A percentile compares a stretch with the other conserved stretches of the same genome.
Evolutionary conservation across 345 rosid genomes (phyloP).

Genomic region (Eucalyptus dawsonii): DNA sequence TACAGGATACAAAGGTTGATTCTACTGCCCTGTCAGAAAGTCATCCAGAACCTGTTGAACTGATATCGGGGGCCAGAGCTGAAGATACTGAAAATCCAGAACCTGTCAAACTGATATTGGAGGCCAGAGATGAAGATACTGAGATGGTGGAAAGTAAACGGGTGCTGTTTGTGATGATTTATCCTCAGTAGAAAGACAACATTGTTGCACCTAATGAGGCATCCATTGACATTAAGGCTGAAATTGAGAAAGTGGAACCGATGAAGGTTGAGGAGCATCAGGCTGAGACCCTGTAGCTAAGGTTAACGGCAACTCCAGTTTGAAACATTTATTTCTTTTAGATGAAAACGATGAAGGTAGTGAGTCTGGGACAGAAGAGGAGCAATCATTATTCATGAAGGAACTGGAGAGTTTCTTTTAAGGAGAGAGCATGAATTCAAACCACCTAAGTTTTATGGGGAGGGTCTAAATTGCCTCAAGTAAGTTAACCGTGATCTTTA

Average conservation of each 20-base stretch:
- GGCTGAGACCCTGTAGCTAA: constrained; percentile 2
- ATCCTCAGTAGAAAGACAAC: constrained; percentile 1
- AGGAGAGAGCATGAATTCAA: constrained; percentile 48
- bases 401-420: constrained; percentile 48
- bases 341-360: constrained; percentile 34
- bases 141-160: constrained; percentile 3
- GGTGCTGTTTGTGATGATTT: constrained; percentile 4
- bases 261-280: constrained; percentile 14
- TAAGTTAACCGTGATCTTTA: constrained; percentile 7
- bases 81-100: constrained; percentile 4
- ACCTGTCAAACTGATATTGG: neutral
- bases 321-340: constrained; percentile 28
- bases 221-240: constrained; percentile 18
- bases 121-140: constrained; percentile 7
- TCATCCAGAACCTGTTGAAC: constrained; percentile 6
- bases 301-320: constrained; percentile 17
- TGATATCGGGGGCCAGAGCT: neutral
- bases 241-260: constrained; percentile 10
- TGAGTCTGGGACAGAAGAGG: constrained; percentile 62
- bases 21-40: constrained; percentile 1
- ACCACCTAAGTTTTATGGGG: constrained; percentile 68
- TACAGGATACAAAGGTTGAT: constrained; percentile 4
- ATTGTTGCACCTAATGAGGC: constrained; percentile 9
- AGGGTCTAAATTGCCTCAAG: constrained; percentile 61
- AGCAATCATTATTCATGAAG: constrained; percentile 42